phyloP scores from a whole-genome alignment of 2,329 filamentous ascomycete genomes.

The Fusarium redolens region DNA sequence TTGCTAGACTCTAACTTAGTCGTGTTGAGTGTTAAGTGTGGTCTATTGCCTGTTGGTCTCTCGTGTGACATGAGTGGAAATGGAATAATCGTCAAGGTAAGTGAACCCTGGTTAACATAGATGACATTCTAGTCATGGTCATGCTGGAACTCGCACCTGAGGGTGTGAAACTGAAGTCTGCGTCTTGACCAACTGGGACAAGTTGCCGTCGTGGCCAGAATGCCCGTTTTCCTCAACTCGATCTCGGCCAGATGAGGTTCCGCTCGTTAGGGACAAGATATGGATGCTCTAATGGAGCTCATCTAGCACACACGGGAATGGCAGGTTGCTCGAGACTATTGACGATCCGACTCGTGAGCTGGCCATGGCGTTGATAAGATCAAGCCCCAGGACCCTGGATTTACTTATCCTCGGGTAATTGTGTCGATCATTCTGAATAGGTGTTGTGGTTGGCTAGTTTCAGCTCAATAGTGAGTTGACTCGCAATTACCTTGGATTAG shows the following conservation, averaged over 20 bases:
- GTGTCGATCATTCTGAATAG: slow-evolving; percentile 36
- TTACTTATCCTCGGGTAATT: slow-evolving; percentile 18
- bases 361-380: slow-evolving; percentile 30
- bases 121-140: slow-evolving; percentile 3
- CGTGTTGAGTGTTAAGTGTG: slow-evolving; percentile 8
- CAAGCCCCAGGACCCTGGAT: slow-evolving; percentile 38
- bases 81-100: slow-evolving; percentile 22
- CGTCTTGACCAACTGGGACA: slow-evolving; percentile 6
- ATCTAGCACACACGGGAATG: not conserved
- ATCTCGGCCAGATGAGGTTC: not conserved
- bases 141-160: slow-evolving; percentile 1
- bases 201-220: not conserved
- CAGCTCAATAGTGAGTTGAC: slow-evolving; percentile 21
- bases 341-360: slow-evolving; percentile 11
- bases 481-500: not conserved
- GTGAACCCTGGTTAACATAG: slow-evolving; percentile 3
- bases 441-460: slow-evolving; percentile 16
- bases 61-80: slow-evolving; percentile 27
- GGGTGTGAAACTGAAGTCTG: slow-evolving; percentile 10
- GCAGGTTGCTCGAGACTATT: slow-evolving; percentile 7
- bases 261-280: not conserved
- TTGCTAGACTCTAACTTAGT: slow-evolving; percentile 12
- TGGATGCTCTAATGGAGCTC: not conserved
- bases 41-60: slow-evolving; percentile 15
- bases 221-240: not conserved